Evolutionary conservation across 305 asterid species (phyloP).

Genomic region (Fraxinus xanthoxyloides): DNA sequence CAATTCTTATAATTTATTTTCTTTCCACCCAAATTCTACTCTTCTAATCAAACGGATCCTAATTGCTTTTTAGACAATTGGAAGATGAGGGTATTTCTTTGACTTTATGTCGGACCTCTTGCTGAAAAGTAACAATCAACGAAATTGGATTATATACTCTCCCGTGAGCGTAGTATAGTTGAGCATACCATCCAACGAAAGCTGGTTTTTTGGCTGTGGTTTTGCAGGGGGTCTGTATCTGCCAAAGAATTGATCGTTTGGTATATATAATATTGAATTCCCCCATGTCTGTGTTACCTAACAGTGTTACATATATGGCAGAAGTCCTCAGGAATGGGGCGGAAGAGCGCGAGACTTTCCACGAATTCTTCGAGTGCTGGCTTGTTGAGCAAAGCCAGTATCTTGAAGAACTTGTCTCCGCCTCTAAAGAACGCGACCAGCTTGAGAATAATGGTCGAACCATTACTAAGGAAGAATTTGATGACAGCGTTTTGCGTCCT

Average conservation of each 20-base stretch:
- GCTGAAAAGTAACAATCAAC: no score
- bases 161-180: no score
- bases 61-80: no score
- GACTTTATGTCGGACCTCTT: no score
- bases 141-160: no score
- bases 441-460: neutral
- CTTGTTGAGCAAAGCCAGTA: slow-evolving; percentile 30
- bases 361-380: slow-evolving; percentile 38
- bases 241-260: neutral
- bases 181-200: neutral
- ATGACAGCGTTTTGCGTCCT: slow-evolving; percentile 7
- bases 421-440: slow-evolving; percentile 7
- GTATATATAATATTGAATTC: neutral
- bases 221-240: neutral
- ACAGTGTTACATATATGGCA: slow-evolving; percentile 5
- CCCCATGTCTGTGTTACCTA: neutral
- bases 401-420: slow-evolving; percentile 29
- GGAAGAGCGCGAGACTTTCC: slow-evolving; percentile 22
- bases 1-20: no score
- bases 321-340: neutral
- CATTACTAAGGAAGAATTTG: neutral
- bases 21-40: no score
- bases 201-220: neutral
- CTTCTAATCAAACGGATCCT: no score
- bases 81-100: no score